phyloP scores from a whole-genome alignment of 495 filamentous ascomycete genomes.

The Penicillium angulare region DNA sequence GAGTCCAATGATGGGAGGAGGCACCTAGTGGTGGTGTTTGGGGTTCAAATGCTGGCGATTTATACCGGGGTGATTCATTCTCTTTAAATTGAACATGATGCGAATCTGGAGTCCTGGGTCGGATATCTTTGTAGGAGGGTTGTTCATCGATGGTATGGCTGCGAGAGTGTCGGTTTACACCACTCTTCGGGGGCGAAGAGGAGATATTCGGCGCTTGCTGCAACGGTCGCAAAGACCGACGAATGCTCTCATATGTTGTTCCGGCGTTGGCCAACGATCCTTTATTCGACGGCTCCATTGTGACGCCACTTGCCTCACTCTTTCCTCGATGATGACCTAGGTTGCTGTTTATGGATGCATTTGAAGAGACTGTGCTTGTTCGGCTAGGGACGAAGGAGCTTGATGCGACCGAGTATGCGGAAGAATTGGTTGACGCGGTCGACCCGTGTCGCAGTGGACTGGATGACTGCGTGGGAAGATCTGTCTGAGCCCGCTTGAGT shows the following conservation, averaged over 20 bases:
- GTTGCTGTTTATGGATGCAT: conserved; percentile 56
- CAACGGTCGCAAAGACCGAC: conserved; percentile 75
- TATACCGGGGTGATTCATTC: conserved; percentile 29
- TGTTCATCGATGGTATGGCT: conserved; percentile 46
- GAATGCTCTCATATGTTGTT: conserved; percentile 65
- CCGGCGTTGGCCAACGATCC: conserved; percentile 42
- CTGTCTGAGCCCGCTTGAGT: conserved; percentile 65
- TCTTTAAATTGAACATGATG: conserved; percentile 31
- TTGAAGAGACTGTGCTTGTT: conserved; percentile 76
- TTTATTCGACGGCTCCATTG: conserved; percentile 21
- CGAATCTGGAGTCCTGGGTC: conserved; percentile 34
- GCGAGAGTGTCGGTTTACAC: conserved; percentile 36
- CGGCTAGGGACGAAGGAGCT: conserved; percentile 65
- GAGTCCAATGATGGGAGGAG: conserved; percentile 33
- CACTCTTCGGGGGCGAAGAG: conserved; percentile 30
- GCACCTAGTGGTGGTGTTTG: conserved; percentile 31
- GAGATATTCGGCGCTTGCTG: conserved; percentile 63
- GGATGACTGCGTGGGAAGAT: conserved; percentile 54
- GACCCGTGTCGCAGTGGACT: conserved; percentile 71
- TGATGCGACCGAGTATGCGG: conserved; percentile 69
- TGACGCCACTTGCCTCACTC: conserved; percentile 61
- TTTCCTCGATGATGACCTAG: conserved; percentile 71
- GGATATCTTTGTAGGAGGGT: conserved; percentile 33
- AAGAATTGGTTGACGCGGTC: conserved; percentile 75
- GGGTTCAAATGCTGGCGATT: conserved; percentile 19